These are phyloP conservation scores for Aureobasidium sp. DNA, from an alignment of 2,329 filamentous ascomycete species.

Conservation along the genomic window DNA sequence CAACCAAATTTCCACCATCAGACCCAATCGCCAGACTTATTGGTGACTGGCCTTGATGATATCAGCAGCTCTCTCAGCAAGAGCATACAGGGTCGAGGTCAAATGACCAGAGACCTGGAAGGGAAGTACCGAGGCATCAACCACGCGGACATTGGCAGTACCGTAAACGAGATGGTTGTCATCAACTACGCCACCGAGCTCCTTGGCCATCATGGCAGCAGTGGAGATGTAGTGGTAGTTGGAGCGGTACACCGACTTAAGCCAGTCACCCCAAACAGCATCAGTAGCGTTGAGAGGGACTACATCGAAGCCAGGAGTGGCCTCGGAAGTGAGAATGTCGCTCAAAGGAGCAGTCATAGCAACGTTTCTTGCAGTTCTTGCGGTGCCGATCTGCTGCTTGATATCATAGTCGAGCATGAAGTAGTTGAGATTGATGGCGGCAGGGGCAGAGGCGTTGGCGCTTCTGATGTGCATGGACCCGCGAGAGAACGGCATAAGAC, in stretches of 20 bases:
- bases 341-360: conserved; percentile 14
- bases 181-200: conserved; percentile 30
- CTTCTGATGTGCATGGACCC: conserved; percentile 28
- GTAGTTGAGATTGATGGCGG: conserved; percentile 34
- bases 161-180: conserved; percentile 27
- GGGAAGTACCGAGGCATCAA: conserved; percentile 30
- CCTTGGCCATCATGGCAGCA: conserved; percentile 27
- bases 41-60: conserved; percentile 17
- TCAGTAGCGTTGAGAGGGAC: conserved; percentile 17
- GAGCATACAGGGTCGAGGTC: conserved; percentile 29
- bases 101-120: conserved; percentile 30
- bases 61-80: conserved; percentile 30
- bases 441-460: conserved; percentile 25
- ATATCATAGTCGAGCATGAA: conserved; percentile 32
- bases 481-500: conserved; percentile 29
- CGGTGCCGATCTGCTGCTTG: conserved; percentile 25
- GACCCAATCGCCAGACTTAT: background rate
- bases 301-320: conserved; percentile 4
- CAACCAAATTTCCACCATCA: background rate
- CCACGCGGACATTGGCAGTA: conserved; percentile 28
- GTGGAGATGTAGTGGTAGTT: conserved; percentile 30
- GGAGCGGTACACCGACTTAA: conserved; percentile 13
- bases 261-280: conserved; percentile 18
- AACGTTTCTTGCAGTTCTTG: conserved; percentile 23
- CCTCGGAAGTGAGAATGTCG: conserved; percentile 19